These are phyloP conservation scores for Acanthamoeba lenticulata DNA, from an alignment of 208 protist genomes.

Conservation along the genomic window DNA sequence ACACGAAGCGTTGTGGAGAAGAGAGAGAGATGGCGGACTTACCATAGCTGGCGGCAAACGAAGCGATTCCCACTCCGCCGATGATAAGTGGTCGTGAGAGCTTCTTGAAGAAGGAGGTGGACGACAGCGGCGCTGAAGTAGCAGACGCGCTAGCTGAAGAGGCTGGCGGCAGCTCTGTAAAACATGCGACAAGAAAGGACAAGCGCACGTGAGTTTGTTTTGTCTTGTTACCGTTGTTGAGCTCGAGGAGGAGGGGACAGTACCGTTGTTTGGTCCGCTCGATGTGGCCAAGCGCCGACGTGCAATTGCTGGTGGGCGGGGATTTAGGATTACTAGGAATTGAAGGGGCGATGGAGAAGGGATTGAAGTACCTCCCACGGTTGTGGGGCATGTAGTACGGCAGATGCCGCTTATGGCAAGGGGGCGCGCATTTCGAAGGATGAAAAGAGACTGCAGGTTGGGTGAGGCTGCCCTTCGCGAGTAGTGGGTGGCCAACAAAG, in stretches of 20 bases:
- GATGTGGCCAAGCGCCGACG: not conserved
- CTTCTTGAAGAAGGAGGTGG: not conserved
- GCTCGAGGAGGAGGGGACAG: too few relatives aligned
- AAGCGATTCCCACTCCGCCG: slow-evolving; percentile 13
- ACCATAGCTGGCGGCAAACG: slow-evolving; percentile 13
- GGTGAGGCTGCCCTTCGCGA: not conserved
- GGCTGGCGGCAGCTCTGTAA: not conserved
- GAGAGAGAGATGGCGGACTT: not conserved
- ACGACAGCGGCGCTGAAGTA: not conserved
- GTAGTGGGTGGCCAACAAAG: not conserved
- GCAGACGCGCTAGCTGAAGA: not conserved
- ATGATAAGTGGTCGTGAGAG: not conserved
- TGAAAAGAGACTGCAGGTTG: not conserved
- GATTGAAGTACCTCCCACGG: not conserved
- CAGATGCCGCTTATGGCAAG: not conserved
- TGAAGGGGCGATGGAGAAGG: not conserved
- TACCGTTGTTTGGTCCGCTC: not conserved
- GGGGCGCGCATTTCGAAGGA: slow-evolving; percentile 1
- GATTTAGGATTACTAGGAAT: not conserved
- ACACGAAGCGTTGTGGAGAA: not conserved
- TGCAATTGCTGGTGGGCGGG: not conserved
- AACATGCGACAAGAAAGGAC: not conserved
- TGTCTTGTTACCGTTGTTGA: not conserved
- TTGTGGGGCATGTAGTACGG: not conserved
- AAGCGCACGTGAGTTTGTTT: not conserved